Conservation (phyloP, 2,329 filamentous ascomycete species). For the Trichoderma aggressivum region DNA sequence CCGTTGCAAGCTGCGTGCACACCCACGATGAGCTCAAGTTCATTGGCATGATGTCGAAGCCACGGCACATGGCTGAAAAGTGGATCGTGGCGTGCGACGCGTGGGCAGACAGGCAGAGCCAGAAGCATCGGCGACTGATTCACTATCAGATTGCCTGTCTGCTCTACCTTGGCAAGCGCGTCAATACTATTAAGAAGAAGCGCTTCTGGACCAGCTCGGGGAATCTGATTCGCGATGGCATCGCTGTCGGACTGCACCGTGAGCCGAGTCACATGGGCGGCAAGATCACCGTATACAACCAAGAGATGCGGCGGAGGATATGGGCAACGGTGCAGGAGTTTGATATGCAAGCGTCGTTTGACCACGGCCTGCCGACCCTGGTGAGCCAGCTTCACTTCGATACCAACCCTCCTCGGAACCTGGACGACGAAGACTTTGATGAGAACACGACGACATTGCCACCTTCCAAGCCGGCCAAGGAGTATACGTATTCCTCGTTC, state of each 20-base stretch:
- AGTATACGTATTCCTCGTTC: slow-evolving; percentile 59
- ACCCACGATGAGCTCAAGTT: slow-evolving; percentile 52
- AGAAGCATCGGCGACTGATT: slow-evolving; percentile 58
- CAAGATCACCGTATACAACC: slow-evolving; percentile 56
- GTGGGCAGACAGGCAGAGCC: slow-evolving; percentile 55
- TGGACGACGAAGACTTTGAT: slow-evolving; percentile 57
- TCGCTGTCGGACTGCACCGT: slow-evolving; percentile 57
- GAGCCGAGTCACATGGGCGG: slow-evolving; percentile 55
- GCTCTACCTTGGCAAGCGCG: slow-evolving; percentile 57
- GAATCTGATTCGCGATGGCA: slow-evolving; percentile 54
- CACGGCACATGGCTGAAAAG: slow-evolving; percentile 52
- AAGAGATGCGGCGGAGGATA: slow-evolving; percentile 59
- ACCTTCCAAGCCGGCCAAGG: slow-evolving; percentile 46
- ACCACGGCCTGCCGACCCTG: slow-evolving; percentile 57
- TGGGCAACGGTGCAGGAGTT: slow-evolving; percentile 62
- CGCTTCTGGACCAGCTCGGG: slow-evolving; percentile 59
- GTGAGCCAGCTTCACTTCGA: slow-evolving; percentile 56
- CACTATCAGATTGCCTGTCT: slow-evolving; percentile 60
- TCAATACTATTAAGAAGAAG: slow-evolving; percentile 64
- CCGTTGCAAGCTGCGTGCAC: slow-evolving; percentile 56
- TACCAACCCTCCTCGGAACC: slow-evolving; percentile 53
- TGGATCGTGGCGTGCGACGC: slow-evolving; percentile 56
- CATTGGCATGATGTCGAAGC: slow-evolving; percentile 55
- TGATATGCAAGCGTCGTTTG: slow-evolving; percentile 59
- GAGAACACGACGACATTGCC: slow-evolving; percentile 51